These are phyloP conservation scores for Coprinopsis strossmayeri DNA, from an alignment of 768 basidiomycete genomes.

Conservation along the genomic window DNA sequence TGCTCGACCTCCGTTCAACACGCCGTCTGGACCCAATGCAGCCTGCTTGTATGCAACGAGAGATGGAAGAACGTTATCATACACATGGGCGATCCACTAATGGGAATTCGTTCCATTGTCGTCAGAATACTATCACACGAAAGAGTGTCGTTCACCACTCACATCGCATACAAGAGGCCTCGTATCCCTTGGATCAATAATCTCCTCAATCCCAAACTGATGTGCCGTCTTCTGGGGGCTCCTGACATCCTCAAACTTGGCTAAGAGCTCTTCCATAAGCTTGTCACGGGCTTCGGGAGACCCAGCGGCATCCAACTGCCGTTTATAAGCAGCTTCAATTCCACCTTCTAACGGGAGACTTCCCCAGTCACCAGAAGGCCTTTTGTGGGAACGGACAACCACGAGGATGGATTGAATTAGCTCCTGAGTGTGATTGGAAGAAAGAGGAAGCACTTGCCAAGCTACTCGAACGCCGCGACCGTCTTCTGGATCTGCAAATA, in stretches of 20 bases:
- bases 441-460: too few relatives aligned
- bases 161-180: conserved; percentile 31
- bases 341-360: conserved; percentile 35
- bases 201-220: conserved; percentile 34
- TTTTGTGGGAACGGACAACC: too few relatives aligned
- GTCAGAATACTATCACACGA: neutral
- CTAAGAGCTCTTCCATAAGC: conserved; percentile 27
- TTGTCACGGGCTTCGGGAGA: conserved; percentile 26
- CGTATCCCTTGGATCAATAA: conserved; percentile 35
- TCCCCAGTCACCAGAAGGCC: conserved; percentile 39
- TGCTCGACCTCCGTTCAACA: neutral
- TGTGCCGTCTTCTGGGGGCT: conserved; percentile 32
- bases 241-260: conserved; percentile 29
- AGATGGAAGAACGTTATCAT: conserved; percentile 27
- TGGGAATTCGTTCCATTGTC: neutral
- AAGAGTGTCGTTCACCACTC: too few relatives aligned
- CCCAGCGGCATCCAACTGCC: conserved; percentile 24
- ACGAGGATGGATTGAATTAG: too few relatives aligned
- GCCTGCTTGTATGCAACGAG: conserved; percentile 21
- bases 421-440: too few relatives aligned
- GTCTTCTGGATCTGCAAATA: conserved; percentile 31
- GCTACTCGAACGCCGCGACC: conserved; percentile 27
- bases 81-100: conserved; percentile 31
- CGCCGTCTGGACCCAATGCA: conserved; percentile 22
- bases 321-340: conserved; percentile 35